Base-by-base conservation (phyloP, 1,139 yeast genomes). In the Blastobotrys ciferrii region DNA sequence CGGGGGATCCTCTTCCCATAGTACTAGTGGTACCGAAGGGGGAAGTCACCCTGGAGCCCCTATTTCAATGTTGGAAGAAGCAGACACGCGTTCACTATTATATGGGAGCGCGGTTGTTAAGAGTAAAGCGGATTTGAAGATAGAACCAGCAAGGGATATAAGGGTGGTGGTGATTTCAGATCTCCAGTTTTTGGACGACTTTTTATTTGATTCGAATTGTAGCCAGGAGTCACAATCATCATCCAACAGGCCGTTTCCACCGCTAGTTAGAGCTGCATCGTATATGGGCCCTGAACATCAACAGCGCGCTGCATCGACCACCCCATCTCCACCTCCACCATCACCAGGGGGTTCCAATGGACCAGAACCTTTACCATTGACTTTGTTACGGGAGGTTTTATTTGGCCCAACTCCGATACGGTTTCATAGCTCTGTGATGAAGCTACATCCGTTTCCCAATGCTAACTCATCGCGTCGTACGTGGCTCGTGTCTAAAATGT, bases 21-120 rank as follows among this genome's bases (percentile, higher is more conserved):
- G 28, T 23, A 9, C 28, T 9, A 9, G 28, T 23, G 28, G 28
- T 23, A 5, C 28, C 9, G 28, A 23, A 6, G 28, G 28, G 9
- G 28, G 28, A 9, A 5, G 9, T 9, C 28, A 40, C 23, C 18
- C 35, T 15, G 53, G 47, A 11, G 46, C 49, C 39, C 61, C 61
- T 7, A 50, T 57, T 9, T 60, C 64, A 20, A 52, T 58, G 20
- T 50, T 59, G 17, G 66, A 62, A 41, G 66, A 62, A 42, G 55
- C 59, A 6, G 62, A 61, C 42, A 61, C 65, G 11, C 51, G 62
- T 11, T 57, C 52, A 20, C 52, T 62, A 19, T 53, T 62, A 32
- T 62, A 62, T 47, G 65, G 66, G 20, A 23, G 28, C 9, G 28
- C 28, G 28, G 28, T 23, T 23, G 28, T 23, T 23, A 23, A 23